Percentiles rank a stretch among this genome's conserved stretches.
phyloP scores from a whole-genome alignment of 1,139 yeast species.

The Protomyces gravidus region DNA sequence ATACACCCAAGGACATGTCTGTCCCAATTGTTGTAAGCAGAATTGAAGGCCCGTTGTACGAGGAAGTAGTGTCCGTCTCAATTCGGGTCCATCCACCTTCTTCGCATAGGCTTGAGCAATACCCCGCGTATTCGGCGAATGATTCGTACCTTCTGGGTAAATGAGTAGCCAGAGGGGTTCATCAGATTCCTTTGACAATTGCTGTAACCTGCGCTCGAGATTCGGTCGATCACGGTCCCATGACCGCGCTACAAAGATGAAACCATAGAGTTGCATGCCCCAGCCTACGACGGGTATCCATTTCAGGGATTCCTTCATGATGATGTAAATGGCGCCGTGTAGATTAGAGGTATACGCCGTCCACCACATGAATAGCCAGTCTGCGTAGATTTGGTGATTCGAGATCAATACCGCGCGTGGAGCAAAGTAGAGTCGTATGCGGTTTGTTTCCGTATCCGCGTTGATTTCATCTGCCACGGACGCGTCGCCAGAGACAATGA shows the following conservation, averaged over 20 bases:
- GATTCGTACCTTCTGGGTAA: slow-evolving; percentile 94
- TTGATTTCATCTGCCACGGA: slow-evolving; percentile 37
- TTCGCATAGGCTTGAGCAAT: slow-evolving; percentile 57
- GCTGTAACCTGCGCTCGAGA: slow-evolving; percentile 48
- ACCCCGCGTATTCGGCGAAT: slow-evolving; percentile 59
- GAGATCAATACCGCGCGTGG: slow-evolving; percentile 60
- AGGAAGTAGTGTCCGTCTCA: slow-evolving; percentile 71
- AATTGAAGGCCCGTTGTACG: slow-evolving; percentile 73
- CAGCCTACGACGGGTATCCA: slow-evolving; percentile 74
- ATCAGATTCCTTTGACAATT: slow-evolving; percentile 29
- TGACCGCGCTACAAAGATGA: slow-evolving; percentile 49
- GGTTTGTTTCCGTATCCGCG: slow-evolving; percentile 34
- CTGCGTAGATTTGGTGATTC: slow-evolving; percentile 78
- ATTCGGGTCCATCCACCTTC: slow-evolving; percentile 45
- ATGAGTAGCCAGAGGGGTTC: slow-evolving; percentile 55
- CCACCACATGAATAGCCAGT: slow-evolving; percentile 95
- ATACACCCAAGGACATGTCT: slow-evolving; percentile 64
- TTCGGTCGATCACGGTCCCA: slow-evolving; percentile 72
- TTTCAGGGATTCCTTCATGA: slow-evolving; percentile 72
- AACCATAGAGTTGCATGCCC: slow-evolving; percentile 78
- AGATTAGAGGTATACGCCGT: slow-evolving; percentile 62
- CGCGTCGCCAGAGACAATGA: slow-evolving; percentile 40
- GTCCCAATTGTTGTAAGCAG: slow-evolving; percentile 55
- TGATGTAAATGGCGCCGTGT: slow-evolving; percentile 62
- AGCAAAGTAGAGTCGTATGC: slow-evolving; percentile 38